phyloP scores from a whole-genome alignment of 192 early-diverging fungal species.

The Funneliformis mosseae region DNA sequence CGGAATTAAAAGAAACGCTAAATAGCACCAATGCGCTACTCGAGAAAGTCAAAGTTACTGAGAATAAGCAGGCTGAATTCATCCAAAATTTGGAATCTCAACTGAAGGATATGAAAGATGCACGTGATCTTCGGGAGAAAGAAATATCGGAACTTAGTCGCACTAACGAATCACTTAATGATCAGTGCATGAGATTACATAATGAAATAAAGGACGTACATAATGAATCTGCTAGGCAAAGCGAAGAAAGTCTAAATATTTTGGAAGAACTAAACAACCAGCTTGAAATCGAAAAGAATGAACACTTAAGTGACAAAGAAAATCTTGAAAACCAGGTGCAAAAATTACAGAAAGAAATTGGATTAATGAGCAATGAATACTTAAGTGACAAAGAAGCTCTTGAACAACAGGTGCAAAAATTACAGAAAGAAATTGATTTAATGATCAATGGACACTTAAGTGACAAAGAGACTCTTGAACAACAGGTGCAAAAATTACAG shows the following conservation, averaged over 20 bases:
- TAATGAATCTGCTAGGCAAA: slow-evolving; percentile 1
- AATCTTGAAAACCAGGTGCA: no score
- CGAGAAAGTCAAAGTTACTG: background rate
- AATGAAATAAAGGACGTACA: background rate
- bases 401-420: no score
- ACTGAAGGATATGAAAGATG: background rate
- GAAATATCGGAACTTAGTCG: background rate
- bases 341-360: no score
- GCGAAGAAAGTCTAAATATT: background rate
- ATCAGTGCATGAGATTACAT: background rate
- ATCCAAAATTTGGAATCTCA: slow-evolving; percentile 1
- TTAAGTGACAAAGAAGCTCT: no score
- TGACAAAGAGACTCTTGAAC: background rate
- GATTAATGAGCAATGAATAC: no score
- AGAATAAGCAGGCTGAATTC: background rate
- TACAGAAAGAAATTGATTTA: no score
- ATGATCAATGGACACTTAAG: slow-evolving; percentile 22
- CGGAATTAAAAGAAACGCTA: slow-evolving; percentile 35
- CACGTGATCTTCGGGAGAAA: background rate
- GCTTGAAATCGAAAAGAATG: background rate
- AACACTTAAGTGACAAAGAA: no score
- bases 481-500: slow-evolving; percentile 29
- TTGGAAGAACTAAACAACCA: slow-evolving; percentile 3
- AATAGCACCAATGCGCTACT: slow-evolving; percentile 27
- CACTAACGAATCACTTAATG: background rate